phyloP scores from a whole-genome alignment of 306 rosid genomes.

The Calophaca sinica region DNA sequence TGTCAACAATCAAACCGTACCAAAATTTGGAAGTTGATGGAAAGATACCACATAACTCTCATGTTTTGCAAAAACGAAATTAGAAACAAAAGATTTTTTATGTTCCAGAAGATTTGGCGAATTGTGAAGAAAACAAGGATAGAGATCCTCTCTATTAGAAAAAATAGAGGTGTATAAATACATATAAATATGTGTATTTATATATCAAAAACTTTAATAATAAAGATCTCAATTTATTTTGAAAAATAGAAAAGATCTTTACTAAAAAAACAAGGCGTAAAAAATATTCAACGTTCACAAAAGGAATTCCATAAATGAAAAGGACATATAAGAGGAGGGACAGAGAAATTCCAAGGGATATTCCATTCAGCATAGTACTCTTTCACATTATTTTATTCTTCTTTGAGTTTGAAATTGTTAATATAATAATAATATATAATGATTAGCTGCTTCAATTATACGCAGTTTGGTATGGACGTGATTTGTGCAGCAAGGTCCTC shows the following conservation, averaged over 20 bases:
- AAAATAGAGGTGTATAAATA: too few species aligned
- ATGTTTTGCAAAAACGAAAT: too few species aligned
- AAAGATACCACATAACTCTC: too few species aligned
- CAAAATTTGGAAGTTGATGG: too few species aligned
- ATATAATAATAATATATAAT: not conserved
- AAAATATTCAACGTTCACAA: not conserved
- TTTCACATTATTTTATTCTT: conserved; percentile 22
- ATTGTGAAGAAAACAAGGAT: conserved; percentile 28
- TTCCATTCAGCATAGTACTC: conserved; percentile 37
- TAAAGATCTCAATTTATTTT: too few species aligned
- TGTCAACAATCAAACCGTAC: not conserved
- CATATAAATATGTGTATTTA: too few species aligned
- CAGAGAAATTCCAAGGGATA: conserved; percentile 26
- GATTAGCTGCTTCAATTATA: conserved; percentile 40
- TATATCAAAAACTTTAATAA: too few species aligned
- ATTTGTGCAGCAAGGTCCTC: not conserved
- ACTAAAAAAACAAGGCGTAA: too few species aligned
- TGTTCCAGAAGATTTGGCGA: conserved; percentile 17
- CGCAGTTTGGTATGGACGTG: not conserved
- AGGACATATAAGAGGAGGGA: not conserved
- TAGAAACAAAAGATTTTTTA: not conserved
- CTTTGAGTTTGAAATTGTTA: not conserved
- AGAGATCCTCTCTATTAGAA: too few species aligned
- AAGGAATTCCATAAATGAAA: conserved; percentile 15
- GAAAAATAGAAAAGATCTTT: too few species aligned